Evolutionary conservation across 2,329 filamentous ascomycete species (phyloP).

Genomic region (Teratosphaeria pseudoeucalypti): DNA sequence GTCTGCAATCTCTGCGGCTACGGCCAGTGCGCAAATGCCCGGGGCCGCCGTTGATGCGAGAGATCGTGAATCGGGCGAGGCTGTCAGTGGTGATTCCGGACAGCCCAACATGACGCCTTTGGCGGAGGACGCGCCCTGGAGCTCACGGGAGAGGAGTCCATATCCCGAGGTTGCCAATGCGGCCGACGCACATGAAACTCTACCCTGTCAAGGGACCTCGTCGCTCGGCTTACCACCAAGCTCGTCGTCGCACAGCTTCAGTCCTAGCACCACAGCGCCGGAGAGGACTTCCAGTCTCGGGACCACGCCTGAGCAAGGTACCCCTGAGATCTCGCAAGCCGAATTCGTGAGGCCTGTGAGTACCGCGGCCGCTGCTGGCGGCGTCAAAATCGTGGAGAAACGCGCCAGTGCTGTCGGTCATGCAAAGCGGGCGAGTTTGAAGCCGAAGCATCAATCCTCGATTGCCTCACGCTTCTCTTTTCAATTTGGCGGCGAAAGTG

Average conservation of each 20-base stretch:
- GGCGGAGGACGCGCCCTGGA: background rate
- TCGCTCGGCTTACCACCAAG: background rate
- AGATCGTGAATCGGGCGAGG: background rate
- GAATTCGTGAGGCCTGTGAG: background rate
- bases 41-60: background rate
- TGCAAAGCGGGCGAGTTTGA: constrained; percentile 5
- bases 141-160: background rate
- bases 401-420: constrained; percentile 21
- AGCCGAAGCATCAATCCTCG: constrained; percentile 43
- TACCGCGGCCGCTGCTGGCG: constrained; percentile 4
- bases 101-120: background rate
- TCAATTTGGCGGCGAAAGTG: constrained; percentile 61
- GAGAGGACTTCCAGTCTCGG: background rate
- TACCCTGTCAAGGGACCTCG: background rate
- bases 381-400: constrained; percentile 20
- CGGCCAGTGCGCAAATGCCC: background rate
- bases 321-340: constrained; percentile 12
- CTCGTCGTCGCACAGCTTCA: background rate
- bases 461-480: constrained; percentile 74
- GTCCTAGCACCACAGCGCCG: background rate
- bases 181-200: background rate
- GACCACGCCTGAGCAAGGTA: constrained; percentile 10
- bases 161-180: background rate
- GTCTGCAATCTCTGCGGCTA: background rate
- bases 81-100: background rate